Evolutionary conservation across 2,329 filamentous ascomycete genomes (phyloP), one percentile per base, ranked within the genome.

Genomic region (Plectosphaerella sp.): DNA sequence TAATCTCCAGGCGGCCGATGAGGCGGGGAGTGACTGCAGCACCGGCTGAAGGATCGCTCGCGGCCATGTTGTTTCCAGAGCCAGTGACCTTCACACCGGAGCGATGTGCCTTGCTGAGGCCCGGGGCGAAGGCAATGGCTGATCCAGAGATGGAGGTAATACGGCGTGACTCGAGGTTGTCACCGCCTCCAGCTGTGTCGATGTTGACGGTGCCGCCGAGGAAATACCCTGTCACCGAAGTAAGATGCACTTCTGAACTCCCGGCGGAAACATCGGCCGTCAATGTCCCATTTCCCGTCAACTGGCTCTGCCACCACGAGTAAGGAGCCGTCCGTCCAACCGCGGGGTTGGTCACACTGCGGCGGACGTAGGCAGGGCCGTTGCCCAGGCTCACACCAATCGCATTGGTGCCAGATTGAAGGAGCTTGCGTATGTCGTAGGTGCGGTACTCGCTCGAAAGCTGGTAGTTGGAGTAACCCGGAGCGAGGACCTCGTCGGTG

Each of bases 391-490:
- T 48, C 20, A 52, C 47, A 6, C 51, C 51, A n/a, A 52, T 41
- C 33, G 47, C 25, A 20, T 52, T 52, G 15, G 47, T n/a, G 11
- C 47, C 41, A 12, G 47, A 28, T 14, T 16, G 24, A 36, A 52
- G 25, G 15, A 35, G 11, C 8, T 49, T 12, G 25, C 10, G 46
- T 22, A 50, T 28, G n/a, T 52, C 47, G 51, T 52, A 52, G 16
- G 51, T 52, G 15, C 51, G 51, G 42, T 52, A 52, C 9, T 52
- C 47, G 39, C 47, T 52, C 16, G 51, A 52, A 39, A 52, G 51
- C 33, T 52, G 51, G 47, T 50, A 52, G 47, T 52, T 52, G 47
- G 51, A 52, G 47, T 52, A 45, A 22, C 51, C 51, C 18, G 51
- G 51, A 16, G 51, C 51, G 12, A 52, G 51, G 4, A 52, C 47